Evolutionary conservation across 2,329 filamentous ascomycete species (phyloP).

Genomic region (Clathrospora elynae): DNA sequence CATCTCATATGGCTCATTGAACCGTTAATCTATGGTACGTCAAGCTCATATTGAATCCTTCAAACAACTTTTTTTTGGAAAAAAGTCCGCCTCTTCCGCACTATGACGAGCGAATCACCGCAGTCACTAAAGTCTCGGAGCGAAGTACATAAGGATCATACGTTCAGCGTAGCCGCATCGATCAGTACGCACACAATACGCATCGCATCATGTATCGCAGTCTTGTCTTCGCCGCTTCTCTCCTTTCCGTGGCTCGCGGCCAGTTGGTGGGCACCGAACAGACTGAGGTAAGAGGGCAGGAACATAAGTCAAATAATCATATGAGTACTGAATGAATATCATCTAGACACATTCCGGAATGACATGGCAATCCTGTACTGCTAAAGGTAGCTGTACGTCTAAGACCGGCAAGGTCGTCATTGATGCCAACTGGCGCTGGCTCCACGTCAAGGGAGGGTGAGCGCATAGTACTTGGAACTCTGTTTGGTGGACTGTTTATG

Average conservation of each 20-base stretch:
- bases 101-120: too few relatives aligned
- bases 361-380: constrained; percentile 46
- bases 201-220: constrained; percentile 38
- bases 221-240: constrained; percentile 51
- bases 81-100: too few relatives aligned
- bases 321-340: too few relatives aligned
- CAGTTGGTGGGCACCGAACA: constrained; percentile 51
- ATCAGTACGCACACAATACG: too few relatives aligned
- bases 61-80: too few relatives aligned
- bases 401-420: constrained; percentile 46
- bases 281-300: constrained; percentile 39
- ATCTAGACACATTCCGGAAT: constrained; percentile 49
- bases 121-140: too few relatives aligned
- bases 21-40: too few relatives aligned
- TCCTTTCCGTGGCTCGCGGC: constrained; percentile 53
- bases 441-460: constrained; percentile 47
- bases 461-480: not conserved
- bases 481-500: not conserved
- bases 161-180: too few relatives aligned
- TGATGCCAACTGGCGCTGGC: constrained; percentile 57
- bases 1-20: too few relatives aligned
- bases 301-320: too few relatives aligned
- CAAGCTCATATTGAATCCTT: too few relatives aligned
- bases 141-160: too few relatives aligned
- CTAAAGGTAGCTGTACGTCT: constrained; percentile 44